Evolutionary conservation across 2,329 filamentous ascomycete species (phyloP), one percentile per base, ranked within the genome.

Genomic region (Fusarium liriodendri): DNA sequence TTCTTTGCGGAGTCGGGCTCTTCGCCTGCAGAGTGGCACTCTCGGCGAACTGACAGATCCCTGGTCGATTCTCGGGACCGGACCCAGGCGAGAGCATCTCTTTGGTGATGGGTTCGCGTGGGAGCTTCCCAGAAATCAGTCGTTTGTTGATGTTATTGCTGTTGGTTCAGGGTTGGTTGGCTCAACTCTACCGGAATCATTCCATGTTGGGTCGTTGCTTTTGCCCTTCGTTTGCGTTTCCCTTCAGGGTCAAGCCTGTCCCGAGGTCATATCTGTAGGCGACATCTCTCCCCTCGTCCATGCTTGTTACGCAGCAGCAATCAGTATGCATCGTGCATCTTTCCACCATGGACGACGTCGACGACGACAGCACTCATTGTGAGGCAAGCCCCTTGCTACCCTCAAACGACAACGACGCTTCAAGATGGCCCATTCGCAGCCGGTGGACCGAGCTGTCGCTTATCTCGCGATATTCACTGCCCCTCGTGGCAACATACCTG

Each of bases 401-500:
- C 6, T 52, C 45, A 13, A 7, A 22, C 7, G 45, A 70, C 10
- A 11, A 59, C 2, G n/a, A 62, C n/a, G 50, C 42, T 10, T 55
- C 59, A 32, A 54, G 38, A 64, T 25, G 47, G 33, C 33, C 38
- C 0, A 3, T 14, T 0, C 27, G 52, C 11, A 61, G 55, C 47
- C 69, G 67, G 62, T 59, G n/a, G 54, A 38, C 63, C 10, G 77
- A 78, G 62, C 32, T 78, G 0, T 47, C 40, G 9, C 74, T 76
- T 20, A 70, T 78, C 5, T 35, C 62, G 6, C 61, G 60, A 22
- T 73, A 72, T 16, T 87, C 86, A 0, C 67, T 85, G 2, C 87
- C 88, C 8, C 80, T 89, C 22, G 85, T 87, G 60, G 80, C 85
- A n/a, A 89, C 87, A 1, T 89, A 88, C 69, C 77, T 89, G 1